A percentile compares a stretch with the other conserved stretches of the same genome.
These are phyloP conservation scores for Fusarium decemcellulare DNA, from an alignment of 2,329 filamentous ascomycete species.

Conservation along the genomic window DNA sequence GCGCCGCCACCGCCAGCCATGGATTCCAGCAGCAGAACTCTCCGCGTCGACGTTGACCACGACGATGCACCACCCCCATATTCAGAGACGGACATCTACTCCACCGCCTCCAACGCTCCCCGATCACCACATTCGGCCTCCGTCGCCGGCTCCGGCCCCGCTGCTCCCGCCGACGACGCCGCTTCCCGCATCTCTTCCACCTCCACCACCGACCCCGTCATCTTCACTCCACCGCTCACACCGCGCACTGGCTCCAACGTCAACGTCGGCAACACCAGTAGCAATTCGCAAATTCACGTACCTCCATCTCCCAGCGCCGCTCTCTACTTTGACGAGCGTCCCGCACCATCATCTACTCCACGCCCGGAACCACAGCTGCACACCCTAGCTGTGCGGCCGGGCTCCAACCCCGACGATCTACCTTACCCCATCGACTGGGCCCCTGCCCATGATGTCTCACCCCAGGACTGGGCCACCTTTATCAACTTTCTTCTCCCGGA, in stretches of 20 bases:
- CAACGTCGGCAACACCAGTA: slow-evolving; percentile 31
- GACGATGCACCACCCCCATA: slow-evolving; percentile 68
- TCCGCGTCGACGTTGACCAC: slow-evolving; percentile 49
- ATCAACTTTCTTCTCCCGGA: slow-evolving; percentile 69
- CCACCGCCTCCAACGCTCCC: slow-evolving; percentile 53
- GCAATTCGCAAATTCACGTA: slow-evolving; percentile 22
- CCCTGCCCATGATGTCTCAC: slow-evolving; percentile 59
- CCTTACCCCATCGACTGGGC: slow-evolving; percentile 58
- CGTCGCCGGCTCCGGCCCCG: slow-evolving; percentile 42
- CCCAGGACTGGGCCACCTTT: slow-evolving; percentile 73
- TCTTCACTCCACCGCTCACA: slow-evolving; percentile 67
- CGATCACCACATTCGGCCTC: slow-evolving; percentile 35
- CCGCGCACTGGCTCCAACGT: slow-evolving; percentile 52
- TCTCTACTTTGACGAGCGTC: slow-evolving; percentile 63
- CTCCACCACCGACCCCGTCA: slow-evolving; percentile 59
- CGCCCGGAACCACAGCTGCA: slow-evolving; percentile 49
- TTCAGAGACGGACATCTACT: slow-evolving; percentile 70
- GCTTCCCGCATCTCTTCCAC: slow-evolving; percentile 57
- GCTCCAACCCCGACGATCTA: slow-evolving; percentile 59
- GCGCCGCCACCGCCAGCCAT: slow-evolving; percentile 31
- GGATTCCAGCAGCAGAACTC: slow-evolving; percentile 20
- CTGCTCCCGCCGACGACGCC: slow-evolving; percentile 52
- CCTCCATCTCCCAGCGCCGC: slow-evolving; percentile 44
- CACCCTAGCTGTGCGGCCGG: slow-evolving; percentile 51
- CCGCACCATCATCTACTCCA: slow-evolving; percentile 48